These are phyloP conservation scores for Beauveria sp. DNA, from an alignment of 2,329 filamentous ascomycete genomes.

Conservation along the genomic window DNA sequence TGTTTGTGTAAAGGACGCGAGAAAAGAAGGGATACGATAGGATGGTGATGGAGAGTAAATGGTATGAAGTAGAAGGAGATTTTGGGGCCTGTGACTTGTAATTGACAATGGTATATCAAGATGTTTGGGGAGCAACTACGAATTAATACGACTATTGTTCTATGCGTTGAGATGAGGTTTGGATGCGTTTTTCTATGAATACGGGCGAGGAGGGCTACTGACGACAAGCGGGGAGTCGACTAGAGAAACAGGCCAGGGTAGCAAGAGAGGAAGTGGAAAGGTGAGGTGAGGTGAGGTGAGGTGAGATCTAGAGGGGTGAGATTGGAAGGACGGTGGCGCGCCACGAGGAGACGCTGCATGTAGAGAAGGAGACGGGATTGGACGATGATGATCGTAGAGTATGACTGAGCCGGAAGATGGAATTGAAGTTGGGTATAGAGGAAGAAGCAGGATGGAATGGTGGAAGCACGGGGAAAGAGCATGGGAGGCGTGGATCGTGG, in stretches of 20 bases:
- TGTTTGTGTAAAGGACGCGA: neutral
- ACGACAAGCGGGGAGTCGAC: neutral
- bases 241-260: neutral
- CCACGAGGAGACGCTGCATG: neutral
- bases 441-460: no score
- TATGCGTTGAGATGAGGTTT: neutral
- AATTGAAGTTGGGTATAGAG: neutral
- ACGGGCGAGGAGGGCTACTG: neutral
- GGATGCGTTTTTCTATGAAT: neutral
- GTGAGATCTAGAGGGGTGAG: conserved; percentile 10
- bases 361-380: neutral
- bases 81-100: neutral
- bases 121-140: neutral
- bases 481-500: no score
- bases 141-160: neutral
- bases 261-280: neutral
- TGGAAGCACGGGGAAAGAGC: no score
- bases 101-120: neutral
- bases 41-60: neutral
- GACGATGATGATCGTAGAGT: neutral
- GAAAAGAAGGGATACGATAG: neutral
- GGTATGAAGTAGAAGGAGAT: neutral
- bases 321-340: neutral
- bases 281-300: neutral
- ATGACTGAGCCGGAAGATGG: neutral